Conservation (phyloP, 2,329 filamentous ascomycete species). For the Lithohypha guttulata region DNA sequence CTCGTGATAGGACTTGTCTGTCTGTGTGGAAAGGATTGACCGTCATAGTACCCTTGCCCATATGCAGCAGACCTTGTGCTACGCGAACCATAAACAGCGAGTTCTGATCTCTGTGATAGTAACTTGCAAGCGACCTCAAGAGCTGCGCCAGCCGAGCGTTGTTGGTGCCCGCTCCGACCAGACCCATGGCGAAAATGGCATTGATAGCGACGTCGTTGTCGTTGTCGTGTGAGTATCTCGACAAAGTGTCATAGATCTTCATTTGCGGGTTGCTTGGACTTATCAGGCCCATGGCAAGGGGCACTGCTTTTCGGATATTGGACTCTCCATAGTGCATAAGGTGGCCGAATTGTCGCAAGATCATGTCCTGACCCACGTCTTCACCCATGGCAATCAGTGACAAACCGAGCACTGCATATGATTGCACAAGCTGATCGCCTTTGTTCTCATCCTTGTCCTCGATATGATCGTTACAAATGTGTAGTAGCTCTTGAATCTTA, state of each 20-base stretch:
- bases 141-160: constrained; percentile 93
- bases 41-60: constrained; percentile 96
- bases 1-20: constrained; percentile 84
- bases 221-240: constrained; percentile 95
- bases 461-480: constrained; percentile 95
- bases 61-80: constrained; percentile 91
- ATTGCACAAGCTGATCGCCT: constrained; percentile 87
- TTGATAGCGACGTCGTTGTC: constrained; percentile 98
- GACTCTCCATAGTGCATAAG: constrained; percentile 98
- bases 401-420: constrained; percentile 89
- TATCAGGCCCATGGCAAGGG: constrained; percentile 89
- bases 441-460: constrained; percentile 92
- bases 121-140: constrained; percentile 86
- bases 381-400: constrained; percentile 96
- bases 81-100: constrained; percentile 98
- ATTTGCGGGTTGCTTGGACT: constrained; percentile 98
- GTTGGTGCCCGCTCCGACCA: constrained; percentile 92
- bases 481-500: constrained; percentile 92
- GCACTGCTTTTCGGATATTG: constrained; percentile 93
- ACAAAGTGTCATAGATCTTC: constrained; percentile 98
- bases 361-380: constrained; percentile 97
- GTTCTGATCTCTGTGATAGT: constrained; percentile 95
- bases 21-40: constrained; percentile 99
- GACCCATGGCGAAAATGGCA: constrained; percentile 97
- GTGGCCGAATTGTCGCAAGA: constrained; percentile 91